phyloP scores from a whole-genome alignment of 306 rosid genomes.

The Senna siamea region DNA sequence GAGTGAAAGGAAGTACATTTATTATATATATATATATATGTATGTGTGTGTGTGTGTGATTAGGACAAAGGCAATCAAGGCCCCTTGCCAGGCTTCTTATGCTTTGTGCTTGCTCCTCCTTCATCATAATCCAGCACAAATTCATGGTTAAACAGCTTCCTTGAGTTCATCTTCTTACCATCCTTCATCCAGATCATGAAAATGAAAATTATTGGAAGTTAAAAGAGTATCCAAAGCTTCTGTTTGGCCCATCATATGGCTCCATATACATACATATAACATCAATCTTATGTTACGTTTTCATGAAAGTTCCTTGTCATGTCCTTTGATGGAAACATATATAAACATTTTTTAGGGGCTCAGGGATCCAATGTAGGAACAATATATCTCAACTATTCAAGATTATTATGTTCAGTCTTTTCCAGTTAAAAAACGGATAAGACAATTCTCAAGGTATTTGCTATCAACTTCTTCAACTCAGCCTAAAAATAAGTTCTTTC shows the following conservation, averaged over 20 bases:
- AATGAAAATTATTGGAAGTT: conserved; percentile 24
- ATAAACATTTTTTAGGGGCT: no score
- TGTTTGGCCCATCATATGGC: conserved; percentile 21
- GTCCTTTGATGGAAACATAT: no score
- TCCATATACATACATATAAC: no score
- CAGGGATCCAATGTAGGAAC: no score
- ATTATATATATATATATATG: no score
- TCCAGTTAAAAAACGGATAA: not conserved
- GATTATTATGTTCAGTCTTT: conserved; percentile 10
- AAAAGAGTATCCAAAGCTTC: conserved; percentile 10
- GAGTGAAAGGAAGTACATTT: conserved; percentile 17
- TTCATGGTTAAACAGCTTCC: conserved; percentile 57
- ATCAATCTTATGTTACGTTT: no score
- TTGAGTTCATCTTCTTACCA: conserved; percentile 44
- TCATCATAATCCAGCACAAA: conserved; percentile 71
- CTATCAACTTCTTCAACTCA: not conserved
- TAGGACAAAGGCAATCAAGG: conserved; percentile 42
- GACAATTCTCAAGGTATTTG: no score
- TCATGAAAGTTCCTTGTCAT: no score
- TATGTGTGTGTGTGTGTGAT: not conserved
- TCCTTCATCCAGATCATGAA: conserved; percentile 46
- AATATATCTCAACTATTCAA: not conserved
- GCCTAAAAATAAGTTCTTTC: not conserved
- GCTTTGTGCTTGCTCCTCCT: conserved; percentile 64
- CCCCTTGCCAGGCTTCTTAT: conserved; percentile 71